Evolutionary conservation across 257 asterid genomes (phyloP), one percentile per base, ranked within the genome.

Genomic region (Misopates orontium): DNA sequence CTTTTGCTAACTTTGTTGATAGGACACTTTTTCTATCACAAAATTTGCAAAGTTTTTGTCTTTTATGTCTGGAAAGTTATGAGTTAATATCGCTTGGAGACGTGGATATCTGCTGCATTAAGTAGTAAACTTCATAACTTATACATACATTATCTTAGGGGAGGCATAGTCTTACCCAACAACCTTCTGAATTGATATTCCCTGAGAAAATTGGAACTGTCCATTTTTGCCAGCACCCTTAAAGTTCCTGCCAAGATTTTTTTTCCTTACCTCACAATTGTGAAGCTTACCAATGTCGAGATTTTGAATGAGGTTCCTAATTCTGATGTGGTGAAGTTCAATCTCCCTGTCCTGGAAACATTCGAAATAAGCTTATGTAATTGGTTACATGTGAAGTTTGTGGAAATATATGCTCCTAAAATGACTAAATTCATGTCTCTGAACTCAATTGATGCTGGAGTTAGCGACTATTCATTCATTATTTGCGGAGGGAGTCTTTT

Each of bases 361-460:
- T 56, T 56, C 14, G 36, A 19, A 40, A 13, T 25, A 23, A 19
- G 21, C 14, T 11, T 4, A 10, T 25, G 61, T 42, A 56, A 24
- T 24, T 56, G 61, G 61, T 56, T 56, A n/a, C 24, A 56, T 25
- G 14, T 25, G 14, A 25, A 25, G 44, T 14, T 14, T 55, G 60
- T 56, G 41, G 61, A 56, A 25, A 25, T 56, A 3, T 25, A 56
- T 56, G 61, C 61, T 8, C 61, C 61, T 20, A 14, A 36, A 25
- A 17, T 56, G 42, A 56, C 44, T 56, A 8, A 18, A 0, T 28
- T 56, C n/a, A n/a, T 1, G 5, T 25, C 41, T 56, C 42, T 3
- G 42, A 8, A 19, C n/a, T 42, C 61, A 16, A 9, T 19, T 56
- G 42, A 4, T 56, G 21, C 17, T 15, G 20, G 36, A 40, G 42